Evolutionary conservation across 208 protist genomes (phyloP), one percentile per base, ranked within the genome.

Genomic region (Trypanosoma conorhini): DNA sequence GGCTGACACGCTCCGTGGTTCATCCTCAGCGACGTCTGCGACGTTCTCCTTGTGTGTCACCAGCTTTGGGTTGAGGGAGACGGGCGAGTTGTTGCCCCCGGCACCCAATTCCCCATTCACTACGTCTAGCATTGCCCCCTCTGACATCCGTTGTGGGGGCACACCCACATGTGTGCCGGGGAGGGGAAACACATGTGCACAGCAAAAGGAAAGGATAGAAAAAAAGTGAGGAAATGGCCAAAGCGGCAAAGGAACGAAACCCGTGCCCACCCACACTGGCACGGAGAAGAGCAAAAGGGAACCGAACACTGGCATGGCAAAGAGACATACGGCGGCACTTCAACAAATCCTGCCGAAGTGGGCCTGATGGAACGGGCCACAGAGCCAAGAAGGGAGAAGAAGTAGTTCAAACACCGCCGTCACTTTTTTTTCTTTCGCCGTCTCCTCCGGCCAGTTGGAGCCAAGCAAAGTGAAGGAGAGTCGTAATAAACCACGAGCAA

Each of bases 11-110:
- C 7, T 28, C 24, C 26, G 35, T 44, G 17, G 44, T 24, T n/a
- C 7, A 15, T 21, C 67, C 67, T 31, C 58, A 51, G 17, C 46
- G 38, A 17, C 65, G 57, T 15, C 33, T 33, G 42, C 57, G 21
- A 38, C 35, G 3, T 68, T 76, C 46, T 72, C 68, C 42, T 76
- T 72, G 66, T 82, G 74, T 1, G 85, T 87, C 68, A 80, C 80
- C 12, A 91, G 75, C 65, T 84, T 91, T 26, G 85, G 77, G 63
- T 91, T 82, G n/a, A 88, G 58, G 21, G 1, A 4, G 26, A 38
- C 22, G 3, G 1, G 22, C n/a, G 46, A 57, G 17, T 57, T 26
- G 26, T 1, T 57, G 3, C 21, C 9, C 2, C 26, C 5, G n/a
- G 55, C 55, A 26, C 12, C 12, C 30, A 26, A 17, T n/a, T 5